Conservation (phyloP, 2,329 filamentous ascomycete species). For the Aspergillus glaucus region DNA sequence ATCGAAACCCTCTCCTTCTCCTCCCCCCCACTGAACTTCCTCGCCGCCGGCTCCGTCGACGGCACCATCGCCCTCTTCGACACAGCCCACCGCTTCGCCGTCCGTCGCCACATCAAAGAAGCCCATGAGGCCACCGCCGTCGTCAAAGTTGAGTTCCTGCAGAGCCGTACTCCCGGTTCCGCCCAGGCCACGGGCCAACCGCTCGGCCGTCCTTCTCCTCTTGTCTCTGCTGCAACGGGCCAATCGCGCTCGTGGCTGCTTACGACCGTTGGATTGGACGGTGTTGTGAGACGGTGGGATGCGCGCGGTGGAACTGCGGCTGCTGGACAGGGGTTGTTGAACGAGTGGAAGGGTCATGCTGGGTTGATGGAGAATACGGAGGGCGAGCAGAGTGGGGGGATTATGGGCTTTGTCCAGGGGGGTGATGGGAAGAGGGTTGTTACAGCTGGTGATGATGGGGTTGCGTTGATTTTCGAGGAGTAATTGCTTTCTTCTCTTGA, state of each 20-base stretch:
- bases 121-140: constrained; percentile 86
- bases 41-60: constrained; percentile 60
- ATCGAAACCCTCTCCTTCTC: constrained; percentile 70
- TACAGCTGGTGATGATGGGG: constrained; percentile 80
- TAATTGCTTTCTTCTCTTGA: constrained; percentile 4
- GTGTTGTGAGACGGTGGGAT: constrained; percentile 86
- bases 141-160: constrained; percentile 85
- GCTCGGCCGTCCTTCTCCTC: constrained; percentile 17
- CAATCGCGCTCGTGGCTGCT: constrained; percentile 59
- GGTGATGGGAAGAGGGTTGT: constrained; percentile 68
- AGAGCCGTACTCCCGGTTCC: constrained; percentile 35
- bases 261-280: constrained; percentile 87
- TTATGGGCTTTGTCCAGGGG: constrained; percentile 81
- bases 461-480: constrained; percentile 43
- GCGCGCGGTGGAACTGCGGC: constrained; percentile 60
- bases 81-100: constrained; percentile 74
- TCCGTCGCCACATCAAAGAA: constrained; percentile 72
- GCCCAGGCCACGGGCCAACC: background rate
- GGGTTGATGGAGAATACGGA: constrained; percentile 40
- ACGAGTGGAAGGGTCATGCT: constrained; percentile 82
- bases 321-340: constrained; percentile 63
- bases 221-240: constrained; percentile 20
- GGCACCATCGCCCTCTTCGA: constrained; percentile 79
- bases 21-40: constrained; percentile 53
- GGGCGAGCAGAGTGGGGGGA: constrained; percentile 76